phyloP scores from a whole-genome alignment of 495 filamentous ascomycete genomes.

The Aspergillus steynii region DNA sequence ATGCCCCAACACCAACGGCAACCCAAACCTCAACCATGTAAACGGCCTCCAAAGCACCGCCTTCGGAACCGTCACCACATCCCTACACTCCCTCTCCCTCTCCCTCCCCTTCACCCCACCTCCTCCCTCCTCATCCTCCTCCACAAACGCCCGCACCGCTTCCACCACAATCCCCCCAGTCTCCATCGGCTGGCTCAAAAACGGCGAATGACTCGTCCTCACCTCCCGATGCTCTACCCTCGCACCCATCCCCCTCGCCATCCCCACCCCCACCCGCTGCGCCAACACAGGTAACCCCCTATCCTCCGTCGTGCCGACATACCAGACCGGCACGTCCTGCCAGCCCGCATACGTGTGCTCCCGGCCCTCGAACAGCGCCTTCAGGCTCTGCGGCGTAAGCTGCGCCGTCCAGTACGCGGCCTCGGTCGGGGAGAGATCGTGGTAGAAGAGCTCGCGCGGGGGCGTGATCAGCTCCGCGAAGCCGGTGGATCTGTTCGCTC shows the following conservation, averaged over 20 bases:
- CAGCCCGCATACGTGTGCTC: conserved; percentile 35
- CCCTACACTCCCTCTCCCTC: not conserved
- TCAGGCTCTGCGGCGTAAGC: conserved; percentile 32
- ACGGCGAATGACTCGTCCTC: conserved; percentile 36
- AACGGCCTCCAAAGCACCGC: conserved; percentile 8
- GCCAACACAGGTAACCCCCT: conserved; percentile 30
- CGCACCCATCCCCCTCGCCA: conserved; percentile 31
- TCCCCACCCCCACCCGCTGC: conserved; percentile 33
- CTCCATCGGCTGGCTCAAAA: conserved; percentile 32
- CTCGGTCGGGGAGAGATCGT: conserved; percentile 30
- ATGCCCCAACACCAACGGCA: conserved; percentile 20
- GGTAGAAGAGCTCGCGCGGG: conserved; percentile 34
- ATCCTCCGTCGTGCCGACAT: conserved; percentile 36
- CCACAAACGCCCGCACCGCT: conserved; percentile 28
- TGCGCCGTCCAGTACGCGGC: conserved; percentile 26
- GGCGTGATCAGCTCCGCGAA: conserved; percentile 29
- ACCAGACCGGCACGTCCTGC: conserved; percentile 32
- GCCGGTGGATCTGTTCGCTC: conserved; percentile 25
- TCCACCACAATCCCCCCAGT: conserved; percentile 28
- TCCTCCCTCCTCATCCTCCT: not conserved
- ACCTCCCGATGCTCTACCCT: conserved; percentile 31
- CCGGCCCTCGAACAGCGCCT: conserved; percentile 33
- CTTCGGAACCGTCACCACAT: conserved; percentile 10
- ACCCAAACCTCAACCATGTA: conserved; percentile 18
- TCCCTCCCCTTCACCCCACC: not conserved